These are phyloP conservation scores for Mortierella sp. DNA, from an alignment of 371 early-diverging fungal genomes.

Conservation along the genomic window DNA sequence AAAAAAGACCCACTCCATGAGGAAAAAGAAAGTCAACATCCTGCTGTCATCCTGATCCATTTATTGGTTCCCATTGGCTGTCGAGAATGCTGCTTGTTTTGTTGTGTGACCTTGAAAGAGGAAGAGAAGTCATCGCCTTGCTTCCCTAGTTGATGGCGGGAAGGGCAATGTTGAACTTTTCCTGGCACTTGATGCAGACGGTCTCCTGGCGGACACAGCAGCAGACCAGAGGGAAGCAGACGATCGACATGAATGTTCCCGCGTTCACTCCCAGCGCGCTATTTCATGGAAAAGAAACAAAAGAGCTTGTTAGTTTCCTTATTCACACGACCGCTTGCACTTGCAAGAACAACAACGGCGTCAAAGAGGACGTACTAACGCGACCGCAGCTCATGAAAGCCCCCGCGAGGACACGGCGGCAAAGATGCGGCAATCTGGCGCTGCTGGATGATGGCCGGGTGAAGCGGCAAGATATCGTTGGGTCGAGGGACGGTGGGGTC, in stretches of 20 bases:
- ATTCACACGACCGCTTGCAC: neutral
- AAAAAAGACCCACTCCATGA: neutral
- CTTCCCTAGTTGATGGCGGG: constrained; percentile 23
- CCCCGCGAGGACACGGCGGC: constrained; percentile 48
- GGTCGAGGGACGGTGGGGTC: constrained; percentile 47
- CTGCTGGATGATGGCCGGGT: constrained; percentile 51
- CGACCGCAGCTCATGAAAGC: constrained; percentile 45
- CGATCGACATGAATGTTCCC: constrained; percentile 41
- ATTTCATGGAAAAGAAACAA: neutral
- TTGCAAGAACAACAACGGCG: too few relatives aligned
- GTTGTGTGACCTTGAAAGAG: neutral
- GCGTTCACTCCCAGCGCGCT: constrained; percentile 41
- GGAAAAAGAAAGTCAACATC: neutral
- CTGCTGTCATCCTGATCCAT: neutral
- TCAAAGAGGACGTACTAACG: constrained; percentile 28
- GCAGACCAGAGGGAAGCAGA: constrained; percentile 49
- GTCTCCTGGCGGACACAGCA: constrained; percentile 48
- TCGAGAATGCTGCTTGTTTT: neutral
- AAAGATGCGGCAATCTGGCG: constrained; percentile 46
- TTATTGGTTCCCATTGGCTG: neutral
- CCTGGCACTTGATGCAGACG: constrained; percentile 48
- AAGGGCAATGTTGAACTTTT: constrained; percentile 46
- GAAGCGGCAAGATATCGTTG: constrained; percentile 48
- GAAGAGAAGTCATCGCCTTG: neutral
- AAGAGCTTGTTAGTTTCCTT: neutral